Evolutionary conservation across 495 filamentous ascomycete species (phyloP).

Genomic region (Penicillium paxilli): DNA sequence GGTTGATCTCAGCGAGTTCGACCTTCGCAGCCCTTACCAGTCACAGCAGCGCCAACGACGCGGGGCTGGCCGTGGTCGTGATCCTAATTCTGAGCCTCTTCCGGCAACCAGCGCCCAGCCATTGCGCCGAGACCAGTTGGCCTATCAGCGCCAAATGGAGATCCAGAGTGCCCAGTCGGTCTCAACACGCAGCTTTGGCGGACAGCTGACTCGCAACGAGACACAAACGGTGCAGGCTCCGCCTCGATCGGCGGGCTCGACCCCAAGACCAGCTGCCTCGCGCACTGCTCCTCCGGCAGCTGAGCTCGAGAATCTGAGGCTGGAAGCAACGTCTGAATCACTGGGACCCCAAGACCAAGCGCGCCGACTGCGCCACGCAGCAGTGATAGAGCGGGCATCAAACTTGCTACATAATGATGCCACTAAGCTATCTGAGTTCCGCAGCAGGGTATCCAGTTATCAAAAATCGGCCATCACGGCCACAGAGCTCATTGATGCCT

Average conservation of each 20-base stretch:
- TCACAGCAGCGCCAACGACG: conserved; percentile 57
- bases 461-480: conserved; percentile 65
- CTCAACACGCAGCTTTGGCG: conserved; percentile 76
- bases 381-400: conserved; percentile 81
- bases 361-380: conserved; percentile 65
- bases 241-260: conserved; percentile 37
- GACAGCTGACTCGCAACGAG: conserved; percentile 64
- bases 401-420: conserved; percentile 74
- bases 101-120: conserved; percentile 80
- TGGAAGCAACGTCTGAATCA: conserved; percentile 28
- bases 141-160: conserved; percentile 90
- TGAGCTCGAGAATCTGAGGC: conserved; percentile 40
- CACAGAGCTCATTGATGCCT: conserved; percentile 74
- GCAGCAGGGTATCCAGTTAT: conserved; percentile 72
- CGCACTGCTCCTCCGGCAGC: conserved; percentile 42
- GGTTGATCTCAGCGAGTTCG: conserved; percentile 85
- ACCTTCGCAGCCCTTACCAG: conserved; percentile 72
- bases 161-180: conserved; percentile 83
- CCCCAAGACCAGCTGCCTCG: conserved; percentile 39
- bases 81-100: conserved; percentile 76
- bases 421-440: conserved; percentile 73
- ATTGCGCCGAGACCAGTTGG: conserved; percentile 80
- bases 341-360: conserved; percentile 76
- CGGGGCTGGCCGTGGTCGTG: conserved; percentile 64
- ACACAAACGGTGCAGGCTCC: conserved; percentile 46